Evolutionary conservation across 1,139 yeast species (phyloP).

Genomic region (Cylindricascospora bacillispora): DNA sequence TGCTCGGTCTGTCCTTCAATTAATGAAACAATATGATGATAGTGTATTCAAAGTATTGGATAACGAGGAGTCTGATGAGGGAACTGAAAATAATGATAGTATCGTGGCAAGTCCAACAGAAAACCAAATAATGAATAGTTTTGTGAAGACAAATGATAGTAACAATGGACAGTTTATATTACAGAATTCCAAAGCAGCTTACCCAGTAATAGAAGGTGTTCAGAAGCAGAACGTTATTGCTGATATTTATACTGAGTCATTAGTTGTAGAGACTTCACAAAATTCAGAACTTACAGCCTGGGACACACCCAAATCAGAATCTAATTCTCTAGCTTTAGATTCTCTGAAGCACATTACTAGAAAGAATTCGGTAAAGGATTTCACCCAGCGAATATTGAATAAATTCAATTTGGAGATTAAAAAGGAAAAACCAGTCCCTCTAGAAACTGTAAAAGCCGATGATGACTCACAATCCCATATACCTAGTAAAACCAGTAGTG

Average conservation of each 20-base stretch:
- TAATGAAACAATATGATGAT: slow-evolving; percentile 54
- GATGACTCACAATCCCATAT: background rate
- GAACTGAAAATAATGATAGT: background rate
- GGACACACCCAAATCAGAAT: too few species aligned
- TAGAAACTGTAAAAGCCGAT: background rate
- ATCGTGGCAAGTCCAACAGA: background rate
- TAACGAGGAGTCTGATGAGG: background rate
- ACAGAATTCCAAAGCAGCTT: slow-evolving; percentile 16
- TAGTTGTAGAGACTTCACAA: too few species aligned
- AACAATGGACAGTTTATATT: slow-evolving; percentile 6
- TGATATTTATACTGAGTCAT: slow-evolving; percentile 6
- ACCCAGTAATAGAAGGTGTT: slow-evolving; percentile 14
- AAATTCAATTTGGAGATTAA: slow-evolving; percentile 13
- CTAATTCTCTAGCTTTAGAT: too few species aligned
- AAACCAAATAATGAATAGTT: slow-evolving; percentile 2
- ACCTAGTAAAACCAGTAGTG: too few species aligned
- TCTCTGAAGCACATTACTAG: slow-evolving; percentile 19
- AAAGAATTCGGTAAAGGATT: slow-evolving; percentile 12
- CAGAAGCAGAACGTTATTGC: slow-evolving; percentile 14
- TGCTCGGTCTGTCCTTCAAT: slow-evolving; percentile 30
- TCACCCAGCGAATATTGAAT: slow-evolving; percentile 15
- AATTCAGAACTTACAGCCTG: too few species aligned
- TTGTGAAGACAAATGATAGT: slow-evolving; percentile 7
- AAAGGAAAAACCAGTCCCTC: background rate
- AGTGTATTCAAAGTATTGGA: slow-evolving; percentile 29